Evolutionary conservation across 108 stramenopile species (phyloP), one percentile per base, ranked within the genome.

Genomic region (Aureococcus anophagefferens): DNA sequence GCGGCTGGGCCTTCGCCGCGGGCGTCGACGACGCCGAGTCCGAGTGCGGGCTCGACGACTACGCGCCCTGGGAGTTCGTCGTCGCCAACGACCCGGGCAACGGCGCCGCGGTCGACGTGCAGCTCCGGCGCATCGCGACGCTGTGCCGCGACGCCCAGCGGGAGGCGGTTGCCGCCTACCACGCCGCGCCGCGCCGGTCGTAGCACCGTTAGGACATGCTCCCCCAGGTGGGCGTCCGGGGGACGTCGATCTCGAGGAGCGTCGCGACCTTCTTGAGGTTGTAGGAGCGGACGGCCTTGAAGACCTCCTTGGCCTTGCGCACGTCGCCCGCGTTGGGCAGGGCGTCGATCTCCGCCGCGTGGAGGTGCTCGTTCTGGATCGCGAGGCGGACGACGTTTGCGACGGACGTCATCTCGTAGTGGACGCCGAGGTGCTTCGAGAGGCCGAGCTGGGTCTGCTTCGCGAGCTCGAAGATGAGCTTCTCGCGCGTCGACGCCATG

Each of bases 21-120:
- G 68, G 68, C 13, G 68, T 68, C 32, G 68, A 68, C 51, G 68
- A 68, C 68, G 28, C 33, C 29, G 68, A 35, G 18, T 68, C 68
- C 18, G 68, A 68, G 68, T 68, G 68, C 51, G 68, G 34, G 0
- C 68, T 68, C 14, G 68, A 68, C 68, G 31, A 4, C 30, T 36
- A 36, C 35, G 30, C 0, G 29, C 0, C 1, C 35, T 68, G 32
- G 34, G 68, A 68, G 3, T 37, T 36, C 51, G 0, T 68, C 31
- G 35, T 68, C 30, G 5, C 4, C 4, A 68, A 68, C 68, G 68
- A 68, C 34, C 37, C 37, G 11, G 37, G 37, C 37, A 1, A 59
- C 51, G 40, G 40, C 40, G 40, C 40, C 9, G 40, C 5, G 9
- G 9, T 44, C 9, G 9, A 44, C 40, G 40, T 11, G 40, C 40